Conservation (phyloP, 2,329 filamentous ascomycete species). For the Emergomyces pasteurianus region DNA sequence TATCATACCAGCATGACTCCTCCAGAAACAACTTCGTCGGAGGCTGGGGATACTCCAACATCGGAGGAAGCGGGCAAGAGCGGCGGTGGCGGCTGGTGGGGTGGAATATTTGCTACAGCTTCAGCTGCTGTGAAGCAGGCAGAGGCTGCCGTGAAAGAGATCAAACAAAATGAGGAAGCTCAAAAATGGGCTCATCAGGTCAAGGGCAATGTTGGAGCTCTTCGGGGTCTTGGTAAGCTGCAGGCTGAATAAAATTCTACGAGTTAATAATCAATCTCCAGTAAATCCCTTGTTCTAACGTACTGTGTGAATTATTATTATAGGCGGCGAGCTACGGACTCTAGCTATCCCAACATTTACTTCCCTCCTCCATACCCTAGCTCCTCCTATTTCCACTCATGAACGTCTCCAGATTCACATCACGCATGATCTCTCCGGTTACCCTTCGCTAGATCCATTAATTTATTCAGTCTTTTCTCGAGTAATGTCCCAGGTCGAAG, state of each 20-base stretch:
- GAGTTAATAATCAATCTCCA: too few relatives aligned
- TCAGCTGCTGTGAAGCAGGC: conserved; percentile 68
- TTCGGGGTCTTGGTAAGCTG: conserved; percentile 60
- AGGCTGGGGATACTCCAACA: conserved; percentile 41
- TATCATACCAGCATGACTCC: conserved; percentile 62
- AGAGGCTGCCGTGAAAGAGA: conserved; percentile 84
- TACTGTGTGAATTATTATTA: conserved; percentile 5
- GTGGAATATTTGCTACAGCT: conserved; percentile 70
- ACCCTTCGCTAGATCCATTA: conserved; percentile 85
- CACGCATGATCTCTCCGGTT: conserved; percentile 88
- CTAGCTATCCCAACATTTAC: conserved; percentile 90
- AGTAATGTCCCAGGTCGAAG: conserved; percentile 98
- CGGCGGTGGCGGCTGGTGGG: conserved; percentile 72
- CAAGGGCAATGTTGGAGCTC: conserved; percentile 69
- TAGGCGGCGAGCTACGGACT: conserved; percentile 78
- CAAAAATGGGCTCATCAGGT: conserved; percentile 94
- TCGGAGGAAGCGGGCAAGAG: conserved; percentile 43
- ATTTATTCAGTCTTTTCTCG: conserved; percentile 85
- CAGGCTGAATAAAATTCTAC: too few relatives aligned
- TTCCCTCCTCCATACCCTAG: conserved; percentile 86
- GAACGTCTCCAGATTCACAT: conserved; percentile 96
- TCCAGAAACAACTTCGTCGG: conserved; percentile 32
- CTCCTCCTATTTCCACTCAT: conserved; percentile 91
- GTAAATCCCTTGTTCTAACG: conserved; percentile 5
- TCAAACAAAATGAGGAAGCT: conserved; percentile 91